Evolutionary conservation across 805 yeast species (phyloP), one percentile per base, ranked within the genome.

Genomic region (Saccharomycopsis guyanensis): DNA sequence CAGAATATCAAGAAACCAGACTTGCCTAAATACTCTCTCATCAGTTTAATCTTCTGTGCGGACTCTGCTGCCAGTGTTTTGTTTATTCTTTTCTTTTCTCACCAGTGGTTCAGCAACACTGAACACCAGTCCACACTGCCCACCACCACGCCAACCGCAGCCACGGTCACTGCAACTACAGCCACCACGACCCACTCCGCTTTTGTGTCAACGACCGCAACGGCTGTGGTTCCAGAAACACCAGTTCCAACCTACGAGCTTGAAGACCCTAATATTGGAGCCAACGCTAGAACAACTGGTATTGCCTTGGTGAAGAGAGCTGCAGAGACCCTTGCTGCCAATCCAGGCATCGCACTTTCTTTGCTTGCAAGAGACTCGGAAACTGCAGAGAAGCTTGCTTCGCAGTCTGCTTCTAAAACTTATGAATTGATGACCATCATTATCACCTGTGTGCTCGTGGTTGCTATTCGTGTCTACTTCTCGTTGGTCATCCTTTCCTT

Each of bases 31-130:
- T 71, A 77, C 55, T 75, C 93, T 3, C 68, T 81, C 23, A 77
- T 82, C 24, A 72, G 84, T 13, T 63, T 82, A 37, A 60, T 82
- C 2, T 89, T 81, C 60, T 56, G 76, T 1, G 37, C 76, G 7
- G 97, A 91, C 60, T 80, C 95, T 0, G 29, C 80, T 0, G 62
- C 76, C 35, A 85, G 86, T 23, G 61, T 78, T 23, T 62, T 82
- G 2, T 88, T 83, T 62, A 85, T 95, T 18, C 53, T 81, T 3
- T 83, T 79, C 63, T 89, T 91, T 59, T 72, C 81, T 4, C 72
- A 73, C 44, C 73, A 77, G 50, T 91, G 97, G 96, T 83, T 87
- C 57, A 61, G 66, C 48, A 55, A 59, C 2, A 76, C 73, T 49
- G 78, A 71, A 43, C 62, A 59, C 22, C 56, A 56, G 16, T 58